Conservation (phyloP, 495 filamentous ascomycete species). For the Talaromyces adpressus region DNA sequence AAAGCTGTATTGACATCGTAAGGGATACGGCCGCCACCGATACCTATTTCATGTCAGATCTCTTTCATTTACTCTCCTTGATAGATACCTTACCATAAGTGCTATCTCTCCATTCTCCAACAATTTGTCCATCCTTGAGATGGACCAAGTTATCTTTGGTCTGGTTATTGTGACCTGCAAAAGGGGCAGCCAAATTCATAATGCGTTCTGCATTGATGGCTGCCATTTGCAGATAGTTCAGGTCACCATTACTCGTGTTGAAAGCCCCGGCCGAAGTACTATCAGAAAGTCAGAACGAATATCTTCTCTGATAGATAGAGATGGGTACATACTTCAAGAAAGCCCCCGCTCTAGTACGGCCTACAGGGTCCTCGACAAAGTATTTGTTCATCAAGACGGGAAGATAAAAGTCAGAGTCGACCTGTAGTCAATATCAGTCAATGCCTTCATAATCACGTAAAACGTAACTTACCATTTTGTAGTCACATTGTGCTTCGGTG, state of each 20-base stretch:
- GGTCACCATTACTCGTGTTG: conserved; percentile 38
- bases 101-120: conserved; percentile 59
- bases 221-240: conserved; percentile 46
- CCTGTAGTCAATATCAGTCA: conserved; percentile 13
- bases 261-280: conserved; percentile 38
- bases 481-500: conserved; percentile 49
- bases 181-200: conserved; percentile 48
- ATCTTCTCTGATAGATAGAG: background rate
- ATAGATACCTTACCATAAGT: conserved; percentile 28
- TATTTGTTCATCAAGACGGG: conserved; percentile 52
- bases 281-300: background rate
- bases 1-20: conserved; percentile 62
- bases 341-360: conserved; percentile 25
- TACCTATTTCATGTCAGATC: conserved; percentile 19
- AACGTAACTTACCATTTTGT: conserved; percentile 43
- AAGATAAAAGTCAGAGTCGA: conserved; percentile 60
- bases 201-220: conserved; percentile 49
- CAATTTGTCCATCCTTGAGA: conserved; percentile 46
- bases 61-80: background rate
- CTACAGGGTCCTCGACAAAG: conserved; percentile 42
- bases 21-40: conserved; percentile 56
- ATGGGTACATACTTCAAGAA: conserved; percentile 36
- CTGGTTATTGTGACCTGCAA: conserved; percentile 38
- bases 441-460: background rate
- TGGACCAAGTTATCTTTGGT: conserved; percentile 49